phyloP scores from a whole-genome alignment of 495 filamentous ascomycete genomes.

The Margaritispora aquatica region DNA sequence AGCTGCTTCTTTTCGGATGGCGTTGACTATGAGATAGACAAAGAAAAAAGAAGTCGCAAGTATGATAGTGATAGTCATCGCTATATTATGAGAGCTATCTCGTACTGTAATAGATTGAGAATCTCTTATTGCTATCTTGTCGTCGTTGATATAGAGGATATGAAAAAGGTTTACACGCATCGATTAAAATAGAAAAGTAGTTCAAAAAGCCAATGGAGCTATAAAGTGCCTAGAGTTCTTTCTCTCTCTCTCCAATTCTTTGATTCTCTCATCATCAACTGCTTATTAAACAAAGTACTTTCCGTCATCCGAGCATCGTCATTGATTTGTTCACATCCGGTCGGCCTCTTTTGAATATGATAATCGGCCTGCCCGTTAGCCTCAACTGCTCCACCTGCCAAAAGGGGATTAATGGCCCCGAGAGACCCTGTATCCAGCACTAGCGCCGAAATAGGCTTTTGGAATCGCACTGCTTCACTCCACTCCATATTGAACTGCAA shows the following conservation, averaged over 20 bases:
- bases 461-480: background rate
- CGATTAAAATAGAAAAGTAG: no score
- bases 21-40: background rate
- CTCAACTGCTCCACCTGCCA: background rate
- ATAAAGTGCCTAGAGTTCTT: no score
- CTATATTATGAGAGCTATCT: background rate
- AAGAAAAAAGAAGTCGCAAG: background rate
- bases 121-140: no score
- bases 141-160: no score
- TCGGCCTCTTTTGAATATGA: background rate
- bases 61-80: background rate
- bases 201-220: no score
- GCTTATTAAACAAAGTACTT: background rate
- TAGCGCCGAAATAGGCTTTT: background rate
- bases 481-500: background rate
- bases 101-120: background rate
- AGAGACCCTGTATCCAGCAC: background rate
- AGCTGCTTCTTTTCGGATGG: conserved; percentile 1
- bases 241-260: no score
- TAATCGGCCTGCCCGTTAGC: background rate
- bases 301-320: no score
- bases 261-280: background rate
- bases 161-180: no score
- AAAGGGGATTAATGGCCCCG: background rate
- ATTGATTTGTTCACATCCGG: background rate